These are phyloP conservation scores for Spathaspora sp. DNA, from an alignment of 1,139 yeast species.

Conservation along the genomic window DNA sequence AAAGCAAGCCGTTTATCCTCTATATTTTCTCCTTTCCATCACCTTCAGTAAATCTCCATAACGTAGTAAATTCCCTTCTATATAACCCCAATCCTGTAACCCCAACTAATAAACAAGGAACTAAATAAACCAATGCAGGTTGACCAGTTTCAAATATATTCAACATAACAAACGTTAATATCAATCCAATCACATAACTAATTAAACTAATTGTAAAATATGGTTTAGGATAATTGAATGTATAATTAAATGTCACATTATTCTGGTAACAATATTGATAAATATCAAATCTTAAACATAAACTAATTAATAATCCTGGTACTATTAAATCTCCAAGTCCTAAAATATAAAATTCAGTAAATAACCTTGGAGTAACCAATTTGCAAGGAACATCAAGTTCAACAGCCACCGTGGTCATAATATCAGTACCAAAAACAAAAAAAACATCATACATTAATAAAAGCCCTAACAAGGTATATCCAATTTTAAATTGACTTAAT, in stretches of 20 bases:
- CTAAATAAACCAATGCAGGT: slow-evolving; percentile 66
- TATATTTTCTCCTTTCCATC: slow-evolving; percentile 12
- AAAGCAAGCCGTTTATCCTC: slow-evolving; percentile 11
- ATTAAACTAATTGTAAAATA: slow-evolving; percentile 45
- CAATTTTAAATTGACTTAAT: slow-evolving; percentile 43
- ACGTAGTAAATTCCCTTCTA: slow-evolving; percentile 37
- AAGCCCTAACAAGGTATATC: slow-evolving; percentile 42
- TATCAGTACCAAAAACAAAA: slow-evolving; percentile 63
- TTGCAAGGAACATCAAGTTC: slow-evolving; percentile 56
- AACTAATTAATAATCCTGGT: slow-evolving; percentile 52
- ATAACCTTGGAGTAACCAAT: slow-evolving; percentile 43
- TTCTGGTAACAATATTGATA: slow-evolving; percentile 29
- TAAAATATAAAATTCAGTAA: slow-evolving; percentile 22
- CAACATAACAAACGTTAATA: slow-evolving; percentile 41
- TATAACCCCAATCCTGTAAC: slow-evolving; percentile 5
- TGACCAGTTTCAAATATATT: slow-evolving; percentile 48
- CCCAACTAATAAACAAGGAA: slow-evolving; percentile 36
- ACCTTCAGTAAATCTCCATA: slow-evolving; percentile 31
- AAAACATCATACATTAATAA: slow-evolving; percentile 63
- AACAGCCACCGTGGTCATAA: slow-evolving; percentile 66
- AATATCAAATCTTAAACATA: slow-evolving; percentile 53
- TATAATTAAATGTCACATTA: slow-evolving; percentile 36
- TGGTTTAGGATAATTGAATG: slow-evolving; percentile 36
- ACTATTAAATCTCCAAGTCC: slow-evolving; percentile 65
- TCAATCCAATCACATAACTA: slow-evolving; percentile 47